Percentiles rank a stretch among this genome's conserved stretches.
Conservation (phyloP, 129 eudicot species). For the Sambucus nigra region DNA sequence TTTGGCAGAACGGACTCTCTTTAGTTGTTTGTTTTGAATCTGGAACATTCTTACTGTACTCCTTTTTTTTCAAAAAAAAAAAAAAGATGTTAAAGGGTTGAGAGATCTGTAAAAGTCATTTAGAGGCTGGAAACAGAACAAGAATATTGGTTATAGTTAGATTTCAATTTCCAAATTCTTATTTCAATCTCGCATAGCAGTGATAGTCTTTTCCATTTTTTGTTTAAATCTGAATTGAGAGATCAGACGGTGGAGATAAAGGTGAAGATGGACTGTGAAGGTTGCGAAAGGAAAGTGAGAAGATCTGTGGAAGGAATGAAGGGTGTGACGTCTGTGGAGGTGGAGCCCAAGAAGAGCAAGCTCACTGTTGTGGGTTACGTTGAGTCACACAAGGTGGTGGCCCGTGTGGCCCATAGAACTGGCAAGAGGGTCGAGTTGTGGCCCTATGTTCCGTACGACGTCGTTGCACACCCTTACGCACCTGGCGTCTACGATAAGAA, state of each 20-base stretch:
- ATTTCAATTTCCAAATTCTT: too few species aligned
- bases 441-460: slow-evolving; percentile 91
- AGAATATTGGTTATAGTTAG: too few species aligned
- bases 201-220: neutral
- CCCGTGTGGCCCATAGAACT: slow-evolving; percentile 74
- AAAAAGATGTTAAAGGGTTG: too few species aligned
- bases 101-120: too few species aligned
- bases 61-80: too few species aligned
- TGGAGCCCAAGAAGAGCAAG: slow-evolving; percentile 66
- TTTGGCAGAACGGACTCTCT: too few species aligned
- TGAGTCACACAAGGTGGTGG: slow-evolving; percentile 66
- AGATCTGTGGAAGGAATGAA: slow-evolving; percentile 85
- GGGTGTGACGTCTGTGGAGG: slow-evolving; percentile 63
- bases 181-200: too few species aligned
- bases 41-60: too few species aligned
- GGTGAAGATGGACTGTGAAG: slow-evolving; percentile 87
- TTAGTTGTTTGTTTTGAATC: too few species aligned
- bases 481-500: slow-evolving; percentile 74
- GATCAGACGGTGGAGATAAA: slow-evolving; percentile 80
- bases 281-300: slow-evolving; percentile 78
- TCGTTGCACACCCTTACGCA: slow-evolving; percentile 81
- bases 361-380: slow-evolving; percentile 78
- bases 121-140: too few species aligned
- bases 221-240: neutral
- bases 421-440: slow-evolving; percentile 92